Conservation (phyloP, 1,284 basidiomycete species). For the Earliella scabrosa region DNA sequence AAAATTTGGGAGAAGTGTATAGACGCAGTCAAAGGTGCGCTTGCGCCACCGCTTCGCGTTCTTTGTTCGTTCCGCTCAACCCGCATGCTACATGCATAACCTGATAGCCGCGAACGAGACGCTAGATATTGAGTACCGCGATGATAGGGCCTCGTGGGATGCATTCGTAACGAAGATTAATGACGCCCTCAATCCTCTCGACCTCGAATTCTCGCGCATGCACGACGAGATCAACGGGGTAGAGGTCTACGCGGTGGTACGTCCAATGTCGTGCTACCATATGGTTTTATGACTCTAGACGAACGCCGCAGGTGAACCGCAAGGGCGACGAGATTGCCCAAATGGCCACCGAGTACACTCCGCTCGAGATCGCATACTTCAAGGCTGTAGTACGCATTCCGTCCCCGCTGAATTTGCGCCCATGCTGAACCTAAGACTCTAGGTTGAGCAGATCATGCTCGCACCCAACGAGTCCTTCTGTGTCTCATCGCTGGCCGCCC, state of each 20-base stretch:
- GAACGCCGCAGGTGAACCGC: slow-evolving; percentile 63
- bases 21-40: slow-evolving; percentile 61
- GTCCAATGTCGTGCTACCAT: too few species aligned
- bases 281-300: background rate
- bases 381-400: slow-evolving; percentile 67
- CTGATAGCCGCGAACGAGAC: slow-evolving; percentile 52
- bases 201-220: slow-evolving; percentile 69
- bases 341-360: slow-evolving; percentile 79
- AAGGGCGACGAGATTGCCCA: slow-evolving; percentile 81
- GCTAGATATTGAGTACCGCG: slow-evolving; percentile 48
- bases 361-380: slow-evolving; percentile 81
- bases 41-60: slow-evolving; percentile 2
- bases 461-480: slow-evolving; percentile 77
- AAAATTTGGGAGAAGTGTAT: slow-evolving; percentile 70
- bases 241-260: slow-evolving; percentile 68
- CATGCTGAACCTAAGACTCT: background rate
- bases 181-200: slow-evolving; percentile 61
- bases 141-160: slow-evolving; percentile 57
- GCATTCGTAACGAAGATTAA: slow-evolving; percentile 65
- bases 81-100: background rate
- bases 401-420: background rate
- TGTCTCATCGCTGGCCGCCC: slow-evolving; percentile 74
- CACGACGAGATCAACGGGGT: slow-evolving; percentile 68
- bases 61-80: background rate
- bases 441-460: slow-evolving; percentile 89